phyloP scores from a whole-genome alignment of 1,284 basidiomycete genomes.

The Sanghuangporus weigelae region DNA sequence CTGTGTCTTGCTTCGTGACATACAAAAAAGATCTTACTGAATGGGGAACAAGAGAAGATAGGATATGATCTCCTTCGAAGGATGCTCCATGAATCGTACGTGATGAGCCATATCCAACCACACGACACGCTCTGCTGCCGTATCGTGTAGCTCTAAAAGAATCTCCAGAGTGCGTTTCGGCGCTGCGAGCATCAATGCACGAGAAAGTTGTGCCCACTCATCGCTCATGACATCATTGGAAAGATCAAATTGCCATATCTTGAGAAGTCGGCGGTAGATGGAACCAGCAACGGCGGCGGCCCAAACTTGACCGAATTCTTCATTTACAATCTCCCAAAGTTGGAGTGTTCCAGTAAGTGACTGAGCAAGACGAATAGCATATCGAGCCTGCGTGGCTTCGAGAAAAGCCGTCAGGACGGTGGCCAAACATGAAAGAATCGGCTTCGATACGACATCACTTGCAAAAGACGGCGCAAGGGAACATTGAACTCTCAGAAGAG shows the following conservation, averaged over 20 bases:
- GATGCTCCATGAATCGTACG: slow-evolving; percentile 4
- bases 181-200: background rate
- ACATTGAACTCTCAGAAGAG: slow-evolving; percentile 6
- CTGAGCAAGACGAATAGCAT: background rate
- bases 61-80: background rate
- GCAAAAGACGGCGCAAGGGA: background rate
- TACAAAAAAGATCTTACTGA: background rate
- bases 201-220: slow-evolving; percentile 2
- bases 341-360: slow-evolving; percentile 4
- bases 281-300: background rate
- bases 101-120: slow-evolving; percentile 11
- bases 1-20: background rate
- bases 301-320: background rate
- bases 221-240: background rate
- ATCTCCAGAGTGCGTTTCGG: slow-evolving; percentile 3
- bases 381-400: background rate
- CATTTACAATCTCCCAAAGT: slow-evolving; percentile 3
- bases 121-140: background rate
- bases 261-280: slow-evolving; percentile 3
- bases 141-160: background rate
- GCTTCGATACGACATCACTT: background rate
- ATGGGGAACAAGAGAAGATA: background rate
- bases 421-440: background rate
- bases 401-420: background rate
- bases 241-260: background rate